Base-by-base conservation (phyloP, 2,329 filamentous ascomycete species). In the Ophiostoma novo-ulmi region DNA sequence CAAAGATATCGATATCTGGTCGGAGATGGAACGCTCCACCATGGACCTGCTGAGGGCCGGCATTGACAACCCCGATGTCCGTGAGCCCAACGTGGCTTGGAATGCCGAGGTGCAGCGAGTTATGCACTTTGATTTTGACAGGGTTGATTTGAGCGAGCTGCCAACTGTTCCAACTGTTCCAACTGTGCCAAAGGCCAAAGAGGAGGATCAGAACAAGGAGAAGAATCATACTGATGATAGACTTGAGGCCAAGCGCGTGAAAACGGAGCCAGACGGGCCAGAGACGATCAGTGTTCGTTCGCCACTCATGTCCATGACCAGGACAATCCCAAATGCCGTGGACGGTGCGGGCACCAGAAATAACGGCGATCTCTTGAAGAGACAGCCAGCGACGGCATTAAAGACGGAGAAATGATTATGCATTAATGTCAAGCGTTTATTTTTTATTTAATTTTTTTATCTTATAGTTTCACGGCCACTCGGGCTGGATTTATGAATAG, bases 41-140 rank as follows among this genome's bases (percentile, higher is more conserved):
- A 31, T 14, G 55, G 22, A 61, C 22, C 55, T 61, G 4, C 11
- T 35, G 55, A 31, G 26, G 26, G 55, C 55, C 26, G 55, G 55
- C 26, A 61, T 61, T 17, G 13, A 17, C 55, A 61, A 61, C 55
- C 26, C 11, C 2, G 55, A 61, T 14, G 55, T 61, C 1, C 55
- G 55, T 13, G 55, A 61, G 11, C 13, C 22, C 22, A 61, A 61
- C 3, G 22, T 61, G 5, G 55, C 55, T 6, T 61, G 55, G 55
- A 61, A 61, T 11, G 55, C 22, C 22, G 55, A 61, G 55, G 55
- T 61, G 55, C 22, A 35, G 22, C 55, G 55, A 5, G 55, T 31
- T 14, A 61, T 61, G 55, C 55, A 61, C 17, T 61, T 61, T 31
- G 55, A 61, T 61, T 61, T 35, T 35, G 55, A 61, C 26, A 8